Conservation (phyloP, 2,329 filamentous ascomycete genomes). For the Ramularia collo-cygni region DNA sequence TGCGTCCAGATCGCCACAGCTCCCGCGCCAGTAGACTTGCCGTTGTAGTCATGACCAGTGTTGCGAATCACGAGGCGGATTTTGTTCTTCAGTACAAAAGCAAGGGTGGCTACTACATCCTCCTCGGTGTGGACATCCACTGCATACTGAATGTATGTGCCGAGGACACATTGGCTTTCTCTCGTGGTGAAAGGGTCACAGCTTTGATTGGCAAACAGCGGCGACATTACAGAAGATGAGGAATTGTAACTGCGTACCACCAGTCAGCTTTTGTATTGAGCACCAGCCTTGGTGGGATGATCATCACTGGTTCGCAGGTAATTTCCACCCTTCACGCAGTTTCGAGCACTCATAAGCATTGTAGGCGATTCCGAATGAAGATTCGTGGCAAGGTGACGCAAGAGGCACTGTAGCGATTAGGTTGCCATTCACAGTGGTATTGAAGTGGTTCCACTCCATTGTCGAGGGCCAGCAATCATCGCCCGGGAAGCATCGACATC, state of each 20-base stretch:
- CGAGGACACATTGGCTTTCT: conserved; percentile 35
- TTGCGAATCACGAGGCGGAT: conserved; percentile 44
- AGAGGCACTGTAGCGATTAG: conserved; percentile 49
- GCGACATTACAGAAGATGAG: conserved; percentile 35
- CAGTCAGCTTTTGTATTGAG: not conserved
- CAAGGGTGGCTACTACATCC: conserved; percentile 5
- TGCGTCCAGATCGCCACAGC: conserved; percentile 53
- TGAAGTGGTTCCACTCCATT: conserved; percentile 45
- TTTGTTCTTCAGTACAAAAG: conserved; percentile 32
- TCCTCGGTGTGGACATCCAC: conserved; percentile 19
- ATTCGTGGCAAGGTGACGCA: conserved; percentile 47
- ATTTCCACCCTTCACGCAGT: conserved; percentile 39
- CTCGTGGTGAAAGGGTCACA: conserved; percentile 37
- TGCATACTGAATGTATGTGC: conserved; percentile 36
- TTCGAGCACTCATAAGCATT: conserved; percentile 38
- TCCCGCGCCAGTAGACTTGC: conserved; percentile 57
- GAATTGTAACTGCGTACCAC: conserved; percentile 19
- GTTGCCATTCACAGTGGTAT: conserved; percentile 40
- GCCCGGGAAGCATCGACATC: conserved; percentile 47
- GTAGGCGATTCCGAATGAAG: conserved; percentile 32
- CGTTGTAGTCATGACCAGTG: conserved; percentile 41
- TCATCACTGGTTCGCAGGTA: conserved; percentile 44
- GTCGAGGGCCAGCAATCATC: conserved; percentile 49
- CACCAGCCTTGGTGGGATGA: too few relatives aligned
- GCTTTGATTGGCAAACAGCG: conserved; percentile 33